Conservation (phyloP, 352 stramenopile species). For the Achlya hypogyna region DNA sequence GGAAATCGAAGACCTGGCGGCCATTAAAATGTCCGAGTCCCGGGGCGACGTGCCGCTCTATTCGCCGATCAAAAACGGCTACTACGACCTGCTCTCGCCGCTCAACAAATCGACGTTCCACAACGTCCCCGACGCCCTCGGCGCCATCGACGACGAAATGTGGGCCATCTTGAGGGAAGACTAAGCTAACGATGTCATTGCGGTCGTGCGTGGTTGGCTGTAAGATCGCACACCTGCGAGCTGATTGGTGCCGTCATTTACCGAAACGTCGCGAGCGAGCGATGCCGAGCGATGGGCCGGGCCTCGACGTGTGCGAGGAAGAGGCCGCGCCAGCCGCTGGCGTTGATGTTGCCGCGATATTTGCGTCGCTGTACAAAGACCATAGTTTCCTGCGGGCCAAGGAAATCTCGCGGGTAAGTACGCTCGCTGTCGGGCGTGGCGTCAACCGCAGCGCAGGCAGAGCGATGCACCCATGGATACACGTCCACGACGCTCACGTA, state of each 20-base stretch:
- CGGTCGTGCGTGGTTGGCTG: no score
- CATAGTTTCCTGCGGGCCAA: conserved; percentile 34
- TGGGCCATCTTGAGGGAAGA: background rate
- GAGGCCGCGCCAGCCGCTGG: background rate
- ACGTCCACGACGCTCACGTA: conserved; percentile 77
- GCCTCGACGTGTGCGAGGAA: background rate
- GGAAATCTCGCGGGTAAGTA: conserved; percentile 28
- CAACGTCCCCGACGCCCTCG: background rate
- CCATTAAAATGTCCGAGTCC: background rate
- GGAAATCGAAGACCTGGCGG: background rate
- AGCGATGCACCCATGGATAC: conserved; percentile 46
- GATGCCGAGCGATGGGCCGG: background rate
- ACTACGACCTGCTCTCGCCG: background rate
- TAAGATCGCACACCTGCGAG: background rate
- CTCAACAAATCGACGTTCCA: background rate
- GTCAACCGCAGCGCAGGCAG: conserved; percentile 2
- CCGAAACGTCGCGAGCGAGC: background rate
- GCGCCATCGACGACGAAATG: background rate
- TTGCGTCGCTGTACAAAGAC: conserved; percentile 37
- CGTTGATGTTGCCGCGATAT: conserved; percentile 19
- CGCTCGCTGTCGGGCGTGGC: background rate
- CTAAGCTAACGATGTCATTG: background rate
- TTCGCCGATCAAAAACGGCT: background rate
- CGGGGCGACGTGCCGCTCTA: background rate
- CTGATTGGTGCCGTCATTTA: background rate